A percentile compares a stretch with the other conserved stretches of the same genome.
Conservation (phyloP, 441 rosid genomes). For the Erodium moschatum region DNA sequence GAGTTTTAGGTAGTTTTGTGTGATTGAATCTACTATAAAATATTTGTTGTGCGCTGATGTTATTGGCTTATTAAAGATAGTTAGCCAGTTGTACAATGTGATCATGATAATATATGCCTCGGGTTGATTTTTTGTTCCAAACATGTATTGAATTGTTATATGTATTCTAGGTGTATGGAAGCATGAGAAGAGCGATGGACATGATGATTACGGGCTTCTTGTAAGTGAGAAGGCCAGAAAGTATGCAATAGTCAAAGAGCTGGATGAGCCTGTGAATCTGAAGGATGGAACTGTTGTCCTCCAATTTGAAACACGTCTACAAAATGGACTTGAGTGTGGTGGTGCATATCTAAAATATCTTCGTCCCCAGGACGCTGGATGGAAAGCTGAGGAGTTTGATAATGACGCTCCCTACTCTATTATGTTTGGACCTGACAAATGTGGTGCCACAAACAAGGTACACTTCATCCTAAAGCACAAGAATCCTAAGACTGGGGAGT, state of each 20-base stretch:
- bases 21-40: not conserved
- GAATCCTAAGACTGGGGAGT: constrained; percentile 26
- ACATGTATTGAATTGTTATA: not conserved
- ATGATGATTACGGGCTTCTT: constrained; percentile 33
- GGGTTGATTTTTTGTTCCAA: not conserved
- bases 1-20: not conserved
- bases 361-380: constrained; percentile 27
- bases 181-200: constrained; percentile 30
- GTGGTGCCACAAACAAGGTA: constrained; percentile 29
- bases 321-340: constrained; percentile 28
- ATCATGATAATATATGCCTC: not conserved
- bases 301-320: constrained; percentile 31
- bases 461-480: constrained; percentile 32
- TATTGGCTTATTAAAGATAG: not conserved
- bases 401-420: constrained; percentile 27
- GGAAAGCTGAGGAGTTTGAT: constrained; percentile 23
- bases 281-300: constrained; percentile 22
- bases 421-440: constrained; percentile 35
- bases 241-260: constrained; percentile 25
- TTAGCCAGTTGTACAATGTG: not conserved
- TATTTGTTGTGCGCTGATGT: not conserved
- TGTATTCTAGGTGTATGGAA: constrained; percentile 28
- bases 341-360: constrained; percentile 34
- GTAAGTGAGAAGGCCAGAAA: constrained; percentile 29
- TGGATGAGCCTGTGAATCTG: constrained; percentile 21